Evolutionary conservation across 768 basidiomycete genomes (phyloP).

Genomic region (Gloeostereum incarnatum): DNA sequence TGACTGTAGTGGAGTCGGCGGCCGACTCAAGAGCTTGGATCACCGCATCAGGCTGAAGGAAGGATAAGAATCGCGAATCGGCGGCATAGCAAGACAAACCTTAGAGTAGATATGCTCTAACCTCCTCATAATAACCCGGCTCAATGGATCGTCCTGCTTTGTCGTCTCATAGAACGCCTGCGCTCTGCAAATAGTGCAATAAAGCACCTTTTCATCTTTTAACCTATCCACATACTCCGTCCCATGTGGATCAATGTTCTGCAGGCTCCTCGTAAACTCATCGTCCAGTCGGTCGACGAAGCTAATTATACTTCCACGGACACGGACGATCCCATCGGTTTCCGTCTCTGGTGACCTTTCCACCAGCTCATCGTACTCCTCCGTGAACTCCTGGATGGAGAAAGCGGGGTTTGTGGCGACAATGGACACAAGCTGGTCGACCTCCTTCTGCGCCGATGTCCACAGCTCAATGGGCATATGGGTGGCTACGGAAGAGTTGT

Average conservation of each 20-base stretch:
- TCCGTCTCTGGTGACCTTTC: conserved; percentile 76
- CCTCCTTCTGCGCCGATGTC: conserved; percentile 78
- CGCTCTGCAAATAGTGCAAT: conserved; percentile 87
- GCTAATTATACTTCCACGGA: conserved; percentile 93
- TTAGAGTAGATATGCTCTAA: conserved; percentile 98
- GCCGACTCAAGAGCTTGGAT: conserved; percentile 82
- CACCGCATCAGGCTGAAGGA: conserved; percentile 78
- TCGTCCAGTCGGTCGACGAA: conserved; percentile 96
- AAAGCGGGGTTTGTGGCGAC: conserved; percentile 66
- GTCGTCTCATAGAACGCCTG: conserved; percentile 88
- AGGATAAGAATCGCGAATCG: conserved; percentile 8
- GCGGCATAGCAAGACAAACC: conserved; percentile 32
- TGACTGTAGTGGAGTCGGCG: conserved; percentile 45
- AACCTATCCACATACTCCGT: conserved; percentile 98
- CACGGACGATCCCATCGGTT: conserved; percentile 64
- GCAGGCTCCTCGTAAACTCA: conserved; percentile 94
- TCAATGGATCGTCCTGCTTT: conserved; percentile 66
- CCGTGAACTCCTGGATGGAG: conserved; percentile 76
- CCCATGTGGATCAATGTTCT: conserved; percentile 98
- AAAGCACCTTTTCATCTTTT: conserved; percentile 92
- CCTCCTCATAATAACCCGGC: conserved; percentile 88
- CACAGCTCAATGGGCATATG: conserved; percentile 93
- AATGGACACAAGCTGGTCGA: conserved; percentile 80
- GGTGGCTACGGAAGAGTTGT: conserved; percentile 77
- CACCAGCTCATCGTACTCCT: conserved; percentile 85